Conservation (phyloP, 495 filamentous ascomycete genomes). For the Darksidea phi region DNA sequence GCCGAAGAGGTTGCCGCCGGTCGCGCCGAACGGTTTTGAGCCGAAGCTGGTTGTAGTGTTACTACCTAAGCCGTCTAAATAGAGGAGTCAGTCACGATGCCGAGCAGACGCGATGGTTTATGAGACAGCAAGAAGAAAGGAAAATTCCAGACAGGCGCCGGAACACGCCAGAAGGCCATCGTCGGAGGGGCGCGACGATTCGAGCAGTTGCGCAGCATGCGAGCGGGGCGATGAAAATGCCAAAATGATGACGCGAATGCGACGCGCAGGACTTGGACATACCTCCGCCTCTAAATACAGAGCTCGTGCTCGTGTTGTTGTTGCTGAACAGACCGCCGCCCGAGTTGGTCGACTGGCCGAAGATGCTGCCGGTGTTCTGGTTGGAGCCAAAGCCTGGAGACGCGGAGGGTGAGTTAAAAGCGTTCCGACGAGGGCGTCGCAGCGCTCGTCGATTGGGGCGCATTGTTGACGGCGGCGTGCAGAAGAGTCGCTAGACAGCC, state of each 20-base stretch:
- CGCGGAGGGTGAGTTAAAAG: constrained; percentile 38
- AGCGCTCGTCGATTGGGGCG: constrained; percentile 23
- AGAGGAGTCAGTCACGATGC: too few species aligned
- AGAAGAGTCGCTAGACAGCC: constrained; percentile 2
- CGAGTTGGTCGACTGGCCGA: constrained; percentile 39
- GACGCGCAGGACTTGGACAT: constrained; percentile 44
- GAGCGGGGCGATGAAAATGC: not conserved
- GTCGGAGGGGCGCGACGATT: not conserved
- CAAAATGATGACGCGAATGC: constrained; percentile 16
- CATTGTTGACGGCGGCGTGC: constrained; percentile 13
- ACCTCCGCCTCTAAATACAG: constrained; percentile 48
- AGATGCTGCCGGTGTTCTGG: constrained; percentile 40
- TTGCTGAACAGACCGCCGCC: constrained; percentile 55
- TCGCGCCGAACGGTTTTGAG: constrained; percentile 30
- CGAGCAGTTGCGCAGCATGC: not conserved
- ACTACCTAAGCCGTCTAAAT: constrained; percentile 27
- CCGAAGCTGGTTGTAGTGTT: constrained; percentile 35
- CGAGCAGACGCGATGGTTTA: too few species aligned
- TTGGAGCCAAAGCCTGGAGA: constrained; percentile 62
- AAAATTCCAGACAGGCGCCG: too few species aligned
- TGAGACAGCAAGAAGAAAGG: not conserved
- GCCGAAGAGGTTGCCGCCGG: constrained; percentile 16
- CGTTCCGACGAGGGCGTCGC: constrained; percentile 23
- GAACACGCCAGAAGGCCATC: too few species aligned
- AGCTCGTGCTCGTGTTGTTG: constrained; percentile 44